Evolutionary conservation across 2,329 filamentous ascomycete species (phyloP).

Genomic region (Paradendryphiella salina): DNA sequence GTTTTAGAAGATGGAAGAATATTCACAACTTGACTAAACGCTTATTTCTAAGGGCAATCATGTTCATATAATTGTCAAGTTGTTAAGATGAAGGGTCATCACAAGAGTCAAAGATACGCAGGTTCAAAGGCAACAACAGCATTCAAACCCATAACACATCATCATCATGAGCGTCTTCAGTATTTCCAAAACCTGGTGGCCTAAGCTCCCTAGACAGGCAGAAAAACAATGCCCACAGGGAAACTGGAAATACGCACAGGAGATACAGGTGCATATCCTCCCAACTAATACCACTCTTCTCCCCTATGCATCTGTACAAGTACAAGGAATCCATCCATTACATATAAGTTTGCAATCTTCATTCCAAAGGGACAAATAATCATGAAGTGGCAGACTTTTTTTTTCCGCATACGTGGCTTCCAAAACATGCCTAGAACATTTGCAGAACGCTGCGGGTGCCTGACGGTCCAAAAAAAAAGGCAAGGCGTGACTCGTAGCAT

Average conservation of each 20-base stretch:
- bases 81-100: too few relatives aligned
- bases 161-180: slow-evolving; percentile 5
- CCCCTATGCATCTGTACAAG: slow-evolving; percentile 32
- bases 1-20: too few relatives aligned
- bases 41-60: too few relatives aligned
- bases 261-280: neutral
- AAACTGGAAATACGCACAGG: neutral
- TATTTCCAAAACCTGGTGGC: neutral
- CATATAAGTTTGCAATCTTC: slow-evolving; percentile 22
- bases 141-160: neutral
- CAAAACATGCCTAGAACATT: slow-evolving; percentile 1
- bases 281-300: slow-evolving; percentile 5
- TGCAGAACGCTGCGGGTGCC: neutral
- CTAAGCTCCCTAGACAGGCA: neutral
- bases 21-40: too few relatives aligned
- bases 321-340: slow-evolving; percentile 26
- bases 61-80: too few relatives aligned
- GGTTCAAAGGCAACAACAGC: neutral
- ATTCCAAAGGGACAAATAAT: slow-evolving; percentile 6
- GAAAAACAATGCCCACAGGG: neutral
- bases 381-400: slow-evolving; percentile 12
- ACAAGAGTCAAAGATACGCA: neutral
- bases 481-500: slow-evolving; percentile 9
- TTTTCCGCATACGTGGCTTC: slow-evolving; percentile 4
- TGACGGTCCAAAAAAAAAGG: neutral